These are phyloP conservation scores for Beverwykella pulmonaria DNA, from an alignment of 495 filamentous ascomycete species.

Conservation along the genomic window DNA sequence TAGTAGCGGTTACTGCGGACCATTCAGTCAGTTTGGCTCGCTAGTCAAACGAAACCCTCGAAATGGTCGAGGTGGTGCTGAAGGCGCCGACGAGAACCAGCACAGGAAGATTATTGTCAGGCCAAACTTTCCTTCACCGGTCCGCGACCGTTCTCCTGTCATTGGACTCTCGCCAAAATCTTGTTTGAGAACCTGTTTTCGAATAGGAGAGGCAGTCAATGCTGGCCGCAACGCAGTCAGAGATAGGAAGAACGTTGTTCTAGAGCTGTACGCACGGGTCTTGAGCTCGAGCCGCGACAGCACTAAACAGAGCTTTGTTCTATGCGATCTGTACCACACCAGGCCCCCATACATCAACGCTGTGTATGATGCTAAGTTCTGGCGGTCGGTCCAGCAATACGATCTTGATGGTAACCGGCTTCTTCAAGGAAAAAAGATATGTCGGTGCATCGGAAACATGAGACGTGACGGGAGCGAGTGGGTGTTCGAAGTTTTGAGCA, in stretches of 20 bases:
- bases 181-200: slow-evolving; percentile 62
- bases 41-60: slow-evolving; percentile 3
- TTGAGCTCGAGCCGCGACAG: slow-evolving; percentile 55
- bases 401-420: slow-evolving; percentile 52
- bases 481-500: slow-evolving; percentile 54
- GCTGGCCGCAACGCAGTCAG: slow-evolving; percentile 48
- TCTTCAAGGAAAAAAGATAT: slow-evolving; percentile 45
- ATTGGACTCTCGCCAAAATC: slow-evolving; percentile 53
- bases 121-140: slow-evolving; percentile 52
- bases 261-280: slow-evolving; percentile 64
- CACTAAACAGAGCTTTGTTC: slow-evolving; percentile 60
- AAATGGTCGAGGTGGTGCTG: neutral
- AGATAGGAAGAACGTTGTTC: slow-evolving; percentile 51
- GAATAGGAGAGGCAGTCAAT: slow-evolving; percentile 58
- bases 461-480: slow-evolving; percentile 52
- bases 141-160: slow-evolving; percentile 57
- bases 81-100: neutral
- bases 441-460: slow-evolving; percentile 58
- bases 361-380: slow-evolving; percentile 48
- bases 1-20: neutral
- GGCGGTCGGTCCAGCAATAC: slow-evolving; percentile 51
- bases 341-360: slow-evolving; percentile 57
- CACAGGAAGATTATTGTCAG: slow-evolving; percentile 47
- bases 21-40: slow-evolving; percentile 9
- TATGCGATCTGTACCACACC: slow-evolving; percentile 62